Percentiles rank a stretch among this genome's conserved stretches.
Evolutionary conservation across 2,329 filamentous ascomycete species (phyloP).

Genomic region (Chalaropsis ovoidea): DNA sequence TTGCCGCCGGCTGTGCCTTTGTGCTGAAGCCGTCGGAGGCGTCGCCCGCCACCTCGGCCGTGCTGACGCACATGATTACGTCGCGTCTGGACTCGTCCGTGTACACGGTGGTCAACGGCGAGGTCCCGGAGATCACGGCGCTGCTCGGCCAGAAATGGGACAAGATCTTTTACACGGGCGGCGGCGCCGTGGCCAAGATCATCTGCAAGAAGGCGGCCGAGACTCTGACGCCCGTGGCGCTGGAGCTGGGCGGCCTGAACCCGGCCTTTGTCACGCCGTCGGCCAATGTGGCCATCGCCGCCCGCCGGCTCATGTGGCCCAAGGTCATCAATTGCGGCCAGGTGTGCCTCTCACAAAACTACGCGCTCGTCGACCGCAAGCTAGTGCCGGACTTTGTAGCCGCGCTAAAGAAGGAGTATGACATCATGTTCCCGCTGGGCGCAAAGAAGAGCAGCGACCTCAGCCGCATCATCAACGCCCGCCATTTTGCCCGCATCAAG

Average conservation of each 20-base stretch:
- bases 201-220: slow-evolving; percentile 83
- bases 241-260: slow-evolving; percentile 87
- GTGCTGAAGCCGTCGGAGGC: slow-evolving; percentile 86
- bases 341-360: slow-evolving; percentile 88
- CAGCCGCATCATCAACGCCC: slow-evolving; percentile 67
- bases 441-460: slow-evolving; percentile 69
- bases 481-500: slow-evolving; percentile 74
- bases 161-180: slow-evolving; percentile 96
- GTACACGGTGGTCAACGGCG: slow-evolving; percentile 72
- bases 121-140: slow-evolving; percentile 65
- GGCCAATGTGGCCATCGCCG: slow-evolving; percentile 68
- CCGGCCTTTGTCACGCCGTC: slow-evolving; percentile 84
- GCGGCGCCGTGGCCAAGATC: slow-evolving; percentile 67
- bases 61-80: slow-evolving; percentile 68
- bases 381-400: slow-evolving; percentile 62
- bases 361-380: slow-evolving; percentile 69
- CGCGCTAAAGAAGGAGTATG: slow-evolving; percentile 59
- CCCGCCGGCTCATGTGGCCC: slow-evolving; percentile 75
- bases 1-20: slow-evolving; percentile 82
- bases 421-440: slow-evolving; percentile 76
- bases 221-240: slow-evolving; percentile 72
- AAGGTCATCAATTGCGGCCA: slow-evolving; percentile 83
- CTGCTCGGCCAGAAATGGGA: slow-evolving; percentile 87
- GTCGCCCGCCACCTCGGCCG: slow-evolving; percentile 63
- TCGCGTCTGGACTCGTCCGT: slow-evolving; percentile 64